Evolutionary conservation across 805 yeast genomes (phyloP), one percentile per base, ranked within the genome.

Genomic region (Isabelozyma heimii): DNA sequence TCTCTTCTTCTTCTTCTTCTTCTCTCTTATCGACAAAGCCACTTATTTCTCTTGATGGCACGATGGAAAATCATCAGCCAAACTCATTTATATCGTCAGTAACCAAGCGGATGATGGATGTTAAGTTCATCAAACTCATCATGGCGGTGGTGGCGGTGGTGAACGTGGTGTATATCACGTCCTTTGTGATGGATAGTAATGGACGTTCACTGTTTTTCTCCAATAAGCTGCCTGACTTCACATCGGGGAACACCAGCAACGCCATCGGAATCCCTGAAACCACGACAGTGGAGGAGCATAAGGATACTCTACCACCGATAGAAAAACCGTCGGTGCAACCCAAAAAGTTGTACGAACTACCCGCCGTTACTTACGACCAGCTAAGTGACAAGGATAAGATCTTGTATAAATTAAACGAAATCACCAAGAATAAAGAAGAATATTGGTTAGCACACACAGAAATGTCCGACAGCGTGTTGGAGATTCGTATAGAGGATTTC

Each of bases 391-490:
- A 40, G 1, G 57, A 60, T 16, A 50, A 56, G 37, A 52, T 62
- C 15, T 50, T 52, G 16, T 52, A 53, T 37, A 52, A 52, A 35
- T 46, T 62, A 12, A 62, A 62, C 39, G 58, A 59, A 44, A 51
- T 61, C 35, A 50, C 60, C 17, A 6, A 28, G 15, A 53, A 66
- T 30, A 58, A 57, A 30, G 53, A 58, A 1, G 56, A 61, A 37
- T 62, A 59, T 44, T 66, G 69, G 69, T 46, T 59, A 10, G 66
- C 61, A 1, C 62, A 66, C 42, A 60, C 65, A 13, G 62, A 58
- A 30, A 51, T 66, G 37, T 52, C 59, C 15, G 61, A 63, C 35
- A 47, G 50, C 28, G 51, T 54, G 28, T 47, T 60, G 37, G 47
- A 52, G 37, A 52, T 62, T 24, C 47, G 40, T 27, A 53, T 56